Evolutionary conservation across 768 basidiomycete species (phyloP).

Genomic region (Tubosaeta brunneosetosa): DNA sequence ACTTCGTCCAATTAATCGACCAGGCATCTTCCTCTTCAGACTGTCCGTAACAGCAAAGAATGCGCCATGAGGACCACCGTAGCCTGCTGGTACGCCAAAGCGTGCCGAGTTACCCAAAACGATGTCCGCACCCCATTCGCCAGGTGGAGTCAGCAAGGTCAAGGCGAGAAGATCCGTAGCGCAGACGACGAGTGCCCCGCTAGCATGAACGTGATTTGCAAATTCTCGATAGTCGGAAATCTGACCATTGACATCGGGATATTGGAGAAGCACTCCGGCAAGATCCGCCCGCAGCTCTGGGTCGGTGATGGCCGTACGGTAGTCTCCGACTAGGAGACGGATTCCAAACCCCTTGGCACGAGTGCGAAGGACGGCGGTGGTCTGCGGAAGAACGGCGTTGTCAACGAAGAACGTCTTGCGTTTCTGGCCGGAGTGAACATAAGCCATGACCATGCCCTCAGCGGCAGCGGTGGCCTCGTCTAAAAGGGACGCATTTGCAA

Average conservation of each 20-base stretch:
- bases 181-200: conserved; percentile 78
- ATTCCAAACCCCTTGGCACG: conserved; percentile 95
- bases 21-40: conserved; percentile 98
- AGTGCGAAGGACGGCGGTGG: conserved; percentile 81
- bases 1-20: conserved; percentile 87
- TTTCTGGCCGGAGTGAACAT: conserved; percentile 59
- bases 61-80: conserved; percentile 94
- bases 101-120: conserved; percentile 93
- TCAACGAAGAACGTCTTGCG: conserved; percentile 86
- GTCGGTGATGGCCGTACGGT: conserved; percentile 45
- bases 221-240: conserved; percentile 70
- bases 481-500: conserved; percentile 92
- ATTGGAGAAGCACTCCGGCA: conserved; percentile 89
- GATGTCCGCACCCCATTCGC: conserved; percentile 98
- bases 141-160: conserved; percentile 90
- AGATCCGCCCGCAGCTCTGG: conserved; percentile 54
- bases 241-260: conserved; percentile 85
- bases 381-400: conserved; percentile 79
- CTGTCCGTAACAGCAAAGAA: conserved; percentile 94
- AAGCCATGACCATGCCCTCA: conserved; percentile 96
- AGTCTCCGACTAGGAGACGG: conserved; percentile 67
- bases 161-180: conserved; percentile 92
- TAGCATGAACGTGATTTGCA: conserved; percentile 61
- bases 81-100: conserved; percentile 96
- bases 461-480: conserved; percentile 95